A percentile compares a stretch with the other conserved stretches of the same genome.
phyloP scores from a whole-genome alignment of 352 stramenopile genomes.

The Phytophthora uliginosa region DNA sequence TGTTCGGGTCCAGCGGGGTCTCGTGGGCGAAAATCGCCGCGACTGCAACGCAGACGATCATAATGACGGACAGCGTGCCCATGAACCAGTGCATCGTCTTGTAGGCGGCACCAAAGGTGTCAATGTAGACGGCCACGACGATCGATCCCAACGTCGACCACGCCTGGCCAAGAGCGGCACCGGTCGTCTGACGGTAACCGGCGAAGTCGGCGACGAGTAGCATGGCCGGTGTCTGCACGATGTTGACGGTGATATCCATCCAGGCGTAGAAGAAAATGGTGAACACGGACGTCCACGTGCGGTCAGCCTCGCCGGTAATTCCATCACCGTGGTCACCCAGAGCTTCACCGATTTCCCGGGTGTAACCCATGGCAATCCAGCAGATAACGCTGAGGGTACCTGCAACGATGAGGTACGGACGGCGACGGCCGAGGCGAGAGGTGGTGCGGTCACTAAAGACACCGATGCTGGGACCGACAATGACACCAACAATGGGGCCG shows the following conservation, averaged over 20 bases:
- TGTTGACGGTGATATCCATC: conserved; percentile 35
- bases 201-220: conserved; percentile 53
- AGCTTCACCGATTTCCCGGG: conserved; percentile 30
- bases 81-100: conserved; percentile 39
- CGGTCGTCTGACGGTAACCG: conserved; percentile 54
- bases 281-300: conserved; percentile 36
- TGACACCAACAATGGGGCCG: conserved; percentile 28
- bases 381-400: conserved; percentile 49
- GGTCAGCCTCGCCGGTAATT: conserved; percentile 18
- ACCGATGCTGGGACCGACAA: conserved; percentile 28
- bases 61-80: conserved; percentile 39
- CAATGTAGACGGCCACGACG: conserved; percentile 48
- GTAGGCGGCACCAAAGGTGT: conserved; percentile 48
- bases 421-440: conserved; percentile 23
- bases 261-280: conserved; percentile 34
- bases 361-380: conserved; percentile 60
- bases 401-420: conserved; percentile 46
- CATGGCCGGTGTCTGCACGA: conserved; percentile 34
- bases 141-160: conserved; percentile 43
- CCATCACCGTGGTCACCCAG: conserved; percentile 29
- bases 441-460: conserved; percentile 35
- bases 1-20: conserved; percentile 37
- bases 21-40: conserved; percentile 40
- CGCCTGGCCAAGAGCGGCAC: conserved; percentile 44
- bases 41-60: conserved; percentile 39